These are phyloP conservation scores for Psilocybe subaeruginosa DNA, from an alignment of 768 basidiomycete genomes.

Conservation along the genomic window DNA sequence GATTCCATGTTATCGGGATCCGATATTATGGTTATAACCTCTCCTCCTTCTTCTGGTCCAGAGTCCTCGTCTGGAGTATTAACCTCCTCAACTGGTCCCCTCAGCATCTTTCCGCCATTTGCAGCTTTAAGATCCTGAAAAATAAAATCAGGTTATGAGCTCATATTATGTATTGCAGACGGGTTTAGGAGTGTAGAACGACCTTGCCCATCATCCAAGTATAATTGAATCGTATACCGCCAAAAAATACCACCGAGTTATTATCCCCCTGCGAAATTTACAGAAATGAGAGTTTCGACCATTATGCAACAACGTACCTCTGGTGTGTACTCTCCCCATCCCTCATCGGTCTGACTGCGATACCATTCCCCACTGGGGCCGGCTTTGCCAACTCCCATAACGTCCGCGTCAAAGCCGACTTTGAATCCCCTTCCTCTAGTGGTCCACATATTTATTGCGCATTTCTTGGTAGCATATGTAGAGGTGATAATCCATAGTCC, in stretches of 20 bases:
- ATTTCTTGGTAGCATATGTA: slow-evolving; percentile 21
- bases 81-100: background rate
- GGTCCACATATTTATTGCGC: slow-evolving; percentile 26
- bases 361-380: slow-evolving; percentile 26
- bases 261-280: slow-evolving; percentile 15
- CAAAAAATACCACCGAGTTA: slow-evolving; percentile 23
- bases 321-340: slow-evolving; percentile 23
- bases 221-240: slow-evolving; percentile 23
- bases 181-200: background rate
- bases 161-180: too few species aligned
- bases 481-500: slow-evolving; percentile 28
- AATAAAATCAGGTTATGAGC: background rate
- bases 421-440: slow-evolving; percentile 15
- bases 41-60: slow-evolving; percentile 4
- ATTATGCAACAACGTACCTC: slow-evolving; percentile 14
- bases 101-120: background rate
- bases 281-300: background rate
- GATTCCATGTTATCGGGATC: slow-evolving; percentile 18
- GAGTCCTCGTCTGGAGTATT: background rate
- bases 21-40: slow-evolving; percentile 10
- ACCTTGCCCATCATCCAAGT: slow-evolving; percentile 16
- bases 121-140: slow-evolving; percentile 7
- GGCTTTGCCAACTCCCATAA: slow-evolving; percentile 14
- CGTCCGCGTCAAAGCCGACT: slow-evolving; percentile 24
- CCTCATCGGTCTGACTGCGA: slow-evolving; percentile 21